These are phyloP conservation scores for barley (Hordeum vulgare) DNA, from an alignment of 176 grass and related monocot species.

Conservation along the genomic window MorexV3_pseudomolecules_assembly NC_058521.1:373065708-373066207, in stretches of 20 bases:
- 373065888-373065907: conserved; percentile 3
- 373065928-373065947: conserved; percentile 89
- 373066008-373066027: conserved; percentile 52
- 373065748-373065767: background rate
- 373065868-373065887: background rate
- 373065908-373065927: conserved; percentile 34
- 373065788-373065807: background rate
- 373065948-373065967: conserved; percentile 65
- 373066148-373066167: conserved; percentile 87
- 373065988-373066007: conserved; percentile 86
- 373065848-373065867: conserved; percentile 5
- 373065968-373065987: conserved; percentile 77
- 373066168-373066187: conserved; percentile 85
- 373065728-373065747: background rate
- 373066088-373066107: conserved; percentile 4
- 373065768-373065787: background rate
- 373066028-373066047: background rate
- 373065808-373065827: background rate
- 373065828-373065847: background rate
- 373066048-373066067: background rate
- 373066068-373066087: background rate
- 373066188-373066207: conserved; percentile 10
- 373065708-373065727: background rate
- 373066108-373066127: conserved; percentile 69
- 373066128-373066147: conserved; percentile 98